Conservation (phyloP, 768 basidiomycete species). For the Harrya chromipes region DNA sequence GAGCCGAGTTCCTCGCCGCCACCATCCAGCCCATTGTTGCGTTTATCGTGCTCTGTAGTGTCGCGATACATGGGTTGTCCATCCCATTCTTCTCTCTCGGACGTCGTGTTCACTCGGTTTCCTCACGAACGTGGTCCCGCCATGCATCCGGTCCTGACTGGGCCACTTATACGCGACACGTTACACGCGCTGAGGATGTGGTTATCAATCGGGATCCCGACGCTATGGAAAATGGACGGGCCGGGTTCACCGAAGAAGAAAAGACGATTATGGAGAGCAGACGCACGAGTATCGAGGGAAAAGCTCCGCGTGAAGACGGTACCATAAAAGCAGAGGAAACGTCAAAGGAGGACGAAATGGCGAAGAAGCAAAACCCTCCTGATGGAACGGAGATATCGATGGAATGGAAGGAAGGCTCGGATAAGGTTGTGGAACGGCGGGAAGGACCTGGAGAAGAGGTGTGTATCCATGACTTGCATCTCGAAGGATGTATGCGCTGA, state of each 20-base stretch:
- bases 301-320: slow-evolving; percentile 5
- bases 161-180: slow-evolving; percentile 71
- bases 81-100: slow-evolving; percentile 95
- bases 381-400: slow-evolving; percentile 39
- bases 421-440: slow-evolving; percentile 62
- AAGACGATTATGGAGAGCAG: slow-evolving; percentile 27
- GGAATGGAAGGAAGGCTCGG: slow-evolving; percentile 73
- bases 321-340: slow-evolving; percentile 3
- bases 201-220: slow-evolving; percentile 79
- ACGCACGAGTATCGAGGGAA: slow-evolving; percentile 14
- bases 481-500: slow-evolving; percentile 13
- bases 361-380: slow-evolving; percentile 39
- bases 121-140: slow-evolving; percentile 87
- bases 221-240: slow-evolving; percentile 50
- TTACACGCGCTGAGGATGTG: slow-evolving; percentile 71
- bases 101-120: slow-evolving; percentile 75
- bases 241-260: slow-evolving; percentile 27
- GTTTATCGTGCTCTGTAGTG: slow-evolving; percentile 92
- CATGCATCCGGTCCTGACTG: slow-evolving; percentile 75
- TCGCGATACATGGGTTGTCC: slow-evolving; percentile 84
- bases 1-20: slow-evolving; percentile 63
- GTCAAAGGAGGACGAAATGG: slow-evolving; percentile 14
- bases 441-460: slow-evolving; percentile 65
- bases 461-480: slow-evolving; percentile 12
- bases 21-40: slow-evolving; percentile 91